Percentiles rank a stretch among this genome's conserved stretches.
Evolutionary conservation across 2,329 filamentous ascomycete genomes (phyloP).

Genomic region (Leptodontidium sp.): DNA sequence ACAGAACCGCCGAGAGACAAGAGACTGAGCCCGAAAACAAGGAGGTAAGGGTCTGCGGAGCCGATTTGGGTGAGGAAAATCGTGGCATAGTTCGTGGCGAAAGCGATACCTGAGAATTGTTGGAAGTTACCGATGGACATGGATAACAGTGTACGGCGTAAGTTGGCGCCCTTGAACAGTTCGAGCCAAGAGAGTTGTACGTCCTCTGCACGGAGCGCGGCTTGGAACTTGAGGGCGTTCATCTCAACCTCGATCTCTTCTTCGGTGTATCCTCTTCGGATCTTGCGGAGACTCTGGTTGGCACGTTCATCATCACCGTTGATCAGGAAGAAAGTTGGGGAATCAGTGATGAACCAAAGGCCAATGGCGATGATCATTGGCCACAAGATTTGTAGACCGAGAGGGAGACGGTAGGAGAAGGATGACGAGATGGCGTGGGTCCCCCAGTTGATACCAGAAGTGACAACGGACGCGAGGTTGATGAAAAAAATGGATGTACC

Average conservation of each 20-base stretch:
- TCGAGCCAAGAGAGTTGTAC: neutral
- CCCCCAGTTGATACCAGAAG: neutral
- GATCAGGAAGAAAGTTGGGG: neutral
- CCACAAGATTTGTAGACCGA: neutral
- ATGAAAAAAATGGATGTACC: neutral
- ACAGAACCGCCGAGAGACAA: too few species aligned
- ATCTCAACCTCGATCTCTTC: neutral
- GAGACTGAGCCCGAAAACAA: neutral
- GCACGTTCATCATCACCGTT: neutral
- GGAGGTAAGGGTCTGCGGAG: neutral
- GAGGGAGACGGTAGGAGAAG: neutral
- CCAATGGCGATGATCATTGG: neutral
- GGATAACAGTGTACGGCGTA: neutral
- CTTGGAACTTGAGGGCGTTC: neutral
- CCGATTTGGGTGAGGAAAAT: neutral
- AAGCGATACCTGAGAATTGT: neutral
- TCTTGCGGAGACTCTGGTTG: neutral
- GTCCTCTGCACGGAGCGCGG: neutral
- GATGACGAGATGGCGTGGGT: neutral
- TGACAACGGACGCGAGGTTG: neutral
- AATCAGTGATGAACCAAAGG: neutral
- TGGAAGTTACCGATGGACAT: neutral
- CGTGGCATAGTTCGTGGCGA: neutral
- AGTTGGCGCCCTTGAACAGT: neutral
- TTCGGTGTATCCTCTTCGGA: neutral